Evolutionary conservation across 208 protist genomes (phyloP).

Genomic region (Angomonas ambiguus): DNA sequence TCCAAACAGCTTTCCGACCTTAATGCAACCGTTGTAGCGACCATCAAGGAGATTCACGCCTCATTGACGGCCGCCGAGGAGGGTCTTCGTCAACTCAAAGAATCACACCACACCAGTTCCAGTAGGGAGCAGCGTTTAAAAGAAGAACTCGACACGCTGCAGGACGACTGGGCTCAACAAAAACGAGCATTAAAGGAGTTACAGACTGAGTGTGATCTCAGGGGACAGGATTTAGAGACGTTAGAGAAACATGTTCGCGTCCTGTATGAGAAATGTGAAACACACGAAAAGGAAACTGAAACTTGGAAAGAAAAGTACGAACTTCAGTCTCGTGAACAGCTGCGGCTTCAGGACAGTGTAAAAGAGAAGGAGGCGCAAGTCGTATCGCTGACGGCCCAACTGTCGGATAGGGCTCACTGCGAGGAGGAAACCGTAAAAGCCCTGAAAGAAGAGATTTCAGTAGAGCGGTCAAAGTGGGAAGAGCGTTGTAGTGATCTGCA

Average conservation of each 20-base stretch:
- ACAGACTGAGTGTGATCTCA: slow-evolving; percentile 35
- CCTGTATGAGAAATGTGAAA: slow-evolving; percentile 4
- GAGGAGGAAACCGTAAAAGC: background rate
- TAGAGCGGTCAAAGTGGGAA: background rate
- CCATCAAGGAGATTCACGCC: background rate
- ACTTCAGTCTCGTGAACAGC: slow-evolving; percentile 19
- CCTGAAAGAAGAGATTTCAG: background rate
- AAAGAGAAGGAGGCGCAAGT: background rate
- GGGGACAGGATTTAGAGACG: slow-evolving; percentile 22
- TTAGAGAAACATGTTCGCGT: slow-evolving; percentile 13
- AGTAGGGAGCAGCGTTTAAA: no score
- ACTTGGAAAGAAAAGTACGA: background rate
- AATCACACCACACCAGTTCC: no score
- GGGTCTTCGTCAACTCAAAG: background rate
- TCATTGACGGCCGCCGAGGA: background rate
- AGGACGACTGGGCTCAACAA: slow-evolving; percentile 15
- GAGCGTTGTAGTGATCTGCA: background rate
- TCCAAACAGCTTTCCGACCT: background rate
- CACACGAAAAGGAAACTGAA: slow-evolving; percentile 3
- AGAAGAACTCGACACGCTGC: slow-evolving; percentile 42
- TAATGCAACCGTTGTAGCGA: background rate
- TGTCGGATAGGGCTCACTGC: no score
- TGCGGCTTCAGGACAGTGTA: slow-evolving; percentile 20
- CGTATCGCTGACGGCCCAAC: slow-evolving; percentile 10
- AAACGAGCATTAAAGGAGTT: slow-evolving; percentile 17